phyloP scores from a whole-genome alignment of 129 eudicot genomes.

The Chrysanthemum seticuspe region DNA sequence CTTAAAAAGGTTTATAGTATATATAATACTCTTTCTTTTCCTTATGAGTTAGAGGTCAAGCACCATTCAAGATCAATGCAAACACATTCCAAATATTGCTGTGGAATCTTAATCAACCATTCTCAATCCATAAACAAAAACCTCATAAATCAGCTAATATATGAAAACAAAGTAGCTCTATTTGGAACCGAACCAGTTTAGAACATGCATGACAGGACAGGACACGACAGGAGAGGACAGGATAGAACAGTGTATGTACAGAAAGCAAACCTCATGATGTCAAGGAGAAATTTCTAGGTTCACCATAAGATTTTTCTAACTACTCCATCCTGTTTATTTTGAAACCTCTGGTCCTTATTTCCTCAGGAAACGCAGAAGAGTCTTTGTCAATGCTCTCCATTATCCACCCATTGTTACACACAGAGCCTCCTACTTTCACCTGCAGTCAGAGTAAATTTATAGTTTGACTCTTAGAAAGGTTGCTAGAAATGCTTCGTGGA shows the following conservation, averaged over 20 bases:
- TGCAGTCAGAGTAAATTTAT: slow-evolving; percentile 18
- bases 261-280: slow-evolving; percentile 39
- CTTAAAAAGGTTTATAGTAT: too few relatives aligned
- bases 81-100: too few relatives aligned
- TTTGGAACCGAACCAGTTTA: not conserved
- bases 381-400: slow-evolving; percentile 71
- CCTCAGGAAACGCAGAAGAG: slow-evolving; percentile 58
- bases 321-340: slow-evolving; percentile 78
- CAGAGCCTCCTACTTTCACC: slow-evolving; percentile 76
- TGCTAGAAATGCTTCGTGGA: not conserved
- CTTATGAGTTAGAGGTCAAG: too few relatives aligned
- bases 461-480: not conserved
- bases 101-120: too few relatives aligned
- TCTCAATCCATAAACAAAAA: too few relatives aligned
- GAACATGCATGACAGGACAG: not conserved
- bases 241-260: not conserved
- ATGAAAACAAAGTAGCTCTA: too few relatives aligned
- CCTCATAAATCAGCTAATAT: too few relatives aligned
- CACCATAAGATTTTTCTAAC: slow-evolving; percentile 51
- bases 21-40: too few relatives aligned
- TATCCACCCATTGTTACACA: slow-evolving; percentile 76
- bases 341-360: slow-evolving; percentile 87
- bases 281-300: slow-evolving; percentile 65
- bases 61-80: too few relatives aligned
- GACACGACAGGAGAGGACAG: not conserved